These are phyloP conservation scores for Cerioporus squamosus DNA, from an alignment of 1,284 basidiomycete genomes.

Conservation along the genomic window DNA sequence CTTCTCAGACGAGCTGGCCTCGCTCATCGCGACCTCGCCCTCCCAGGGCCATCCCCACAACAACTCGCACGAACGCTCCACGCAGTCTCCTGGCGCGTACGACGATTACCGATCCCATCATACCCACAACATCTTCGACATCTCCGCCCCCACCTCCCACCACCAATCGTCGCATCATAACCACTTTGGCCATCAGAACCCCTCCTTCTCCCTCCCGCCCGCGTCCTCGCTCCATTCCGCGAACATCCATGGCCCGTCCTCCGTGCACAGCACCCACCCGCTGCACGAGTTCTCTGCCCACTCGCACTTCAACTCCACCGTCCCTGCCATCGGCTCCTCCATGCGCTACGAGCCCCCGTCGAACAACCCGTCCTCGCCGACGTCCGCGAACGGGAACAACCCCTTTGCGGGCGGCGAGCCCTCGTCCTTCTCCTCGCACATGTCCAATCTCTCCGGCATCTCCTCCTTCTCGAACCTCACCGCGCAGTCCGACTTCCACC, in stretches of 20 bases:
- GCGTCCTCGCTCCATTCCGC: constrained; percentile 26
- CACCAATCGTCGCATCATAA: constrained; percentile 32
- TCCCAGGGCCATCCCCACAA: constrained; percentile 38
- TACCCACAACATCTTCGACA: constrained; percentile 77
- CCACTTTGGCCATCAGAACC: constrained; percentile 24
- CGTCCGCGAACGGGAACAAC: constrained; percentile 28
- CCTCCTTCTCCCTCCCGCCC: constrained; percentile 31
- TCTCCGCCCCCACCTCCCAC: constrained; percentile 50
- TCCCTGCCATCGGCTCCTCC: constrained; percentile 62
- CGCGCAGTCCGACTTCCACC: constrained; percentile 24
- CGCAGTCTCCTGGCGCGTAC: constrained; percentile 39
- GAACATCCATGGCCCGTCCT: constrained; percentile 27
- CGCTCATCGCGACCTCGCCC: constrained; percentile 50
- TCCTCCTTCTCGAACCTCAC: constrained; percentile 29
- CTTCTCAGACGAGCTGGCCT: constrained; percentile 66
- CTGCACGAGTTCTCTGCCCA: constrained; percentile 37
- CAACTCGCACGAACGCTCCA: constrained; percentile 46
- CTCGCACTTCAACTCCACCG: constrained; percentile 58
- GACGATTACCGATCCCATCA: constrained; percentile 41
- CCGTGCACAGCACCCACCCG: constrained; percentile 20
- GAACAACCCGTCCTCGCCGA: constrained; percentile 44
- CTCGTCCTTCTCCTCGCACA: constrained; percentile 30
- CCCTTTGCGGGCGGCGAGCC: constrained; percentile 30
- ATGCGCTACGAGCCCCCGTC: constrained; percentile 53
- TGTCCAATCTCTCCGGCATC: constrained; percentile 25